These are phyloP conservation scores for Centella asiatica DNA, from an alignment of 129 eudicot genomes.

Conservation along the genomic window DNA sequence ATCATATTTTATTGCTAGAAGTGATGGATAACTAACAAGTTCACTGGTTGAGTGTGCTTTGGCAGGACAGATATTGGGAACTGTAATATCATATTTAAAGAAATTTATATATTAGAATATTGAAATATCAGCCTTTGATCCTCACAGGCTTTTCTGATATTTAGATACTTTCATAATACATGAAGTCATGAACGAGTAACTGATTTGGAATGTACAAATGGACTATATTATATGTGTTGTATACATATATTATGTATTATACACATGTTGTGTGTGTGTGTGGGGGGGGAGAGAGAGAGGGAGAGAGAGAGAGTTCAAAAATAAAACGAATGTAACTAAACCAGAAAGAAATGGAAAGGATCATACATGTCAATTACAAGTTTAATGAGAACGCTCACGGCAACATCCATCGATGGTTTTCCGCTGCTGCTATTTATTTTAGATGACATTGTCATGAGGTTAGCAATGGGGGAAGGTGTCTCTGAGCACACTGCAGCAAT, in stretches of 20 bases:
- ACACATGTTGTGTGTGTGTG: neutral
- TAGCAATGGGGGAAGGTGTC: conserved; percentile 43
- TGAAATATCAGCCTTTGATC: neutral
- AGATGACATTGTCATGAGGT: conserved; percentile 58
- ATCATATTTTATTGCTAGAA: neutral
- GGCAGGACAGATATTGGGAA: neutral
- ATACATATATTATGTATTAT: neutral
- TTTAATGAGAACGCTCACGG: conserved; percentile 96
- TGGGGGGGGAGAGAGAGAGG: neutral
- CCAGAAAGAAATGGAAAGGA: conserved; percentile 8
- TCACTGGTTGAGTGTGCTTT: neutral
- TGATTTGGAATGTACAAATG: neutral
- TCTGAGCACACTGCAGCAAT: conserved; percentile 92
- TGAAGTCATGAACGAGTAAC: neutral
- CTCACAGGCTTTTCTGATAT: conserved; percentile 4
- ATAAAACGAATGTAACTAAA: neutral
- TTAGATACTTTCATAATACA: conserved; percentile 1
- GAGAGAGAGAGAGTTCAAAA: neutral
- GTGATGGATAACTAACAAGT: neutral
- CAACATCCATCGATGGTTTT: conserved; percentile 94
- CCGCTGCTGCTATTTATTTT: conserved; percentile 69
- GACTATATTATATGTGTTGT: conserved; percentile 1
- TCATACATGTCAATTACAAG: conserved; percentile 97
- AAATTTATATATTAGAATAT: neutral
- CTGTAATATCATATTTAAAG: neutral